Conservation (phyloP, 129 eudicot genomes). For the Pittosporum tobira region DNA sequence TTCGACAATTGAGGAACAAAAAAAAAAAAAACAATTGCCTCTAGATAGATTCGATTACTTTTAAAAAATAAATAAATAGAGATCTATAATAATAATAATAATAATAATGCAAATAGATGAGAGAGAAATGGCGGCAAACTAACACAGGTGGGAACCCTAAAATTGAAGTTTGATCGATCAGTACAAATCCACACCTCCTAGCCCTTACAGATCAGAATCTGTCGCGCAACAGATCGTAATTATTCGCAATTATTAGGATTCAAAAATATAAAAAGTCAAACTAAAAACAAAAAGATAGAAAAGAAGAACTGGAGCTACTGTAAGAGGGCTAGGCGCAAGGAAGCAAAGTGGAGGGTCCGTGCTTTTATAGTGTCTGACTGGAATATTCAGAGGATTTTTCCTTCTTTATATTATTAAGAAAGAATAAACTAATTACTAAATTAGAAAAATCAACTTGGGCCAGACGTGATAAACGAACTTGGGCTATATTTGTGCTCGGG, state of each 20-base stretch:
- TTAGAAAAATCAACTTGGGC: no score
- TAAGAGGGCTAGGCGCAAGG: conserved; percentile 21
- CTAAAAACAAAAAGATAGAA: neutral
- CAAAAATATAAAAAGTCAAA: neutral
- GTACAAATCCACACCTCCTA: conserved; percentile 37
- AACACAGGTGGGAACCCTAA: conserved; percentile 38
- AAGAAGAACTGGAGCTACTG: conserved; percentile 3
- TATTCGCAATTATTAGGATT: neutral
- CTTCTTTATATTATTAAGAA: no score
- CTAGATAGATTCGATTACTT: neutral
- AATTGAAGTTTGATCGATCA: conserved; percentile 9
- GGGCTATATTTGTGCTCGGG: no score
- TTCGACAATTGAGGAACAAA: conserved; percentile 19
- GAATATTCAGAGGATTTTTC: no score
- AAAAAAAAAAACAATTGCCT: conserved; percentile 4
- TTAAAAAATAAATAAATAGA: no score
- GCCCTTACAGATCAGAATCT: conserved; percentile 21
- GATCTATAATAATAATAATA: no score
- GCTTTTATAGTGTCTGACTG: conserved; percentile 11
- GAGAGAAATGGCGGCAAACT: conserved; percentile 31
- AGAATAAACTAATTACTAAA: no score
- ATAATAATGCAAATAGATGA: neutral
- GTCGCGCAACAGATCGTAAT: conserved; percentile 16
- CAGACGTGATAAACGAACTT: no score
- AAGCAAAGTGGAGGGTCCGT: neutral